Conservation (phyloP, 768 basidiomycete species). For the Hygrophorus russula region DNA sequence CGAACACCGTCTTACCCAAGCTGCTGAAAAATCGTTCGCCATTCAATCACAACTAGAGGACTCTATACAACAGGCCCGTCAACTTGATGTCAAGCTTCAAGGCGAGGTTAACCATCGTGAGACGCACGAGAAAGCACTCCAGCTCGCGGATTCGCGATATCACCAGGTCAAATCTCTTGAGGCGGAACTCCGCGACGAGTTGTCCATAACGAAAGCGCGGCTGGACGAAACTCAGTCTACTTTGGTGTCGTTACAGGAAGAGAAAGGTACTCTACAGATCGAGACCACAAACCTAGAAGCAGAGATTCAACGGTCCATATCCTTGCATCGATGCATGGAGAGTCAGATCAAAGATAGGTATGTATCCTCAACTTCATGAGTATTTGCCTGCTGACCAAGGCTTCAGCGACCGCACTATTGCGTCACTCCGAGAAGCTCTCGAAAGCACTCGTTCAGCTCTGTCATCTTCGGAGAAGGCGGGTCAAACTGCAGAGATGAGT, state of each 20-base stretch:
- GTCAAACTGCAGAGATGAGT: conserved; percentile 54
- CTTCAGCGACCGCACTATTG: conserved; percentile 36
- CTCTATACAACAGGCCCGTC: conserved; percentile 25
- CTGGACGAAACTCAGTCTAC: conserved; percentile 29
- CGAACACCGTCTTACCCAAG: conserved; percentile 16
- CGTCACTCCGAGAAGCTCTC: conserved; percentile 26
- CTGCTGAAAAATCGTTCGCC: conserved; percentile 17
- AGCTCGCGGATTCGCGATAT: conserved; percentile 15
- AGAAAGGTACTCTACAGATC: conserved; percentile 40
- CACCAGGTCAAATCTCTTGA: conserved; percentile 22
- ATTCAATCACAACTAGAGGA: conserved; percentile 23
- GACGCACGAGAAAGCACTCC: conserved; percentile 20
- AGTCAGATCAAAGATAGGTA: conserved; percentile 54
- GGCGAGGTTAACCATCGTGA: conserved; percentile 25
- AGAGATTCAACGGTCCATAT: conserved; percentile 52
- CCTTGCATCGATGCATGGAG: conserved; percentile 52
- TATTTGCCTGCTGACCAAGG: not conserved
- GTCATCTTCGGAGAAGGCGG: conserved; percentile 42
- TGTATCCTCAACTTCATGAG: conserved; percentile 9
- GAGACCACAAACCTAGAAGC: conserved; percentile 50
- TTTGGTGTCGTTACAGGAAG: conserved; percentile 29
- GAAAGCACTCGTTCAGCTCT: conserved; percentile 32
- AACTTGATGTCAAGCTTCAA: conserved; percentile 27
- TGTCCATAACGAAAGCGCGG: conserved; percentile 24
- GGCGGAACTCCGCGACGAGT: conserved; percentile 23